phyloP scores from a whole-genome alignment of 176 grass and related monocot species.

The Dactylis glomerata region DNA sequence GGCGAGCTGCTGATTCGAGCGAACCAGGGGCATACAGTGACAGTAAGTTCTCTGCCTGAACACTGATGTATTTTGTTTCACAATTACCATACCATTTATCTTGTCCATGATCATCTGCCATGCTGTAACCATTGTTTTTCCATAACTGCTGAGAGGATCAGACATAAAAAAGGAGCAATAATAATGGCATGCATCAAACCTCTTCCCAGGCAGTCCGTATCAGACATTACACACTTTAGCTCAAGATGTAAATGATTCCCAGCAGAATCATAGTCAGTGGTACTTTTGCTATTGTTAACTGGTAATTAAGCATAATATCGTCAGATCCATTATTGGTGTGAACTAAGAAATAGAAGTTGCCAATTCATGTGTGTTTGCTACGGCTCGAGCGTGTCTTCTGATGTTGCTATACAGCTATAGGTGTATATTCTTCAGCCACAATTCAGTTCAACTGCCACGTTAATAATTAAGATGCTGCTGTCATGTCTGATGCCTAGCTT shows the following conservation, averaged over 20 bases:
- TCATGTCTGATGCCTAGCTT: background rate
- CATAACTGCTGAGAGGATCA: background rate
- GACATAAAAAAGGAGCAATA: background rate
- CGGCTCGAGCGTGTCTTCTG: too few relatives aligned
- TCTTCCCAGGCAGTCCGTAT: background rate
- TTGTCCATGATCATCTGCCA: background rate
- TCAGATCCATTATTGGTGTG: background rate
- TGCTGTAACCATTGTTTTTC: background rate
- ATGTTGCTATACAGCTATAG: background rate
- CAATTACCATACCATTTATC: background rate
- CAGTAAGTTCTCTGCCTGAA: slow-evolving; percentile 36
- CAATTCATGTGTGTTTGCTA: background rate
- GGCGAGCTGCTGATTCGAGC: slow-evolving; percentile 73
- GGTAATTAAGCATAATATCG: background rate
- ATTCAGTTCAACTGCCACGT: background rate
- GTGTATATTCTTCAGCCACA: background rate
- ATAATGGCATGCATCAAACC: background rate
- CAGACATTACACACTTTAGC: background rate
- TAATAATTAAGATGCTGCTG: background rate
- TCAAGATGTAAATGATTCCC: background rate
- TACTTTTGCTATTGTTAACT: background rate
- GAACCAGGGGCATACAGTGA: slow-evolving; percentile 80
- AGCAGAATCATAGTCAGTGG: background rate
- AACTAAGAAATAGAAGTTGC: background rate
- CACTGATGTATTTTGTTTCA: background rate